These are phyloP conservation scores for Coniferiporia weirii DNA, from an alignment of 1,284 basidiomycete genomes.

Conservation along the genomic window DNA sequence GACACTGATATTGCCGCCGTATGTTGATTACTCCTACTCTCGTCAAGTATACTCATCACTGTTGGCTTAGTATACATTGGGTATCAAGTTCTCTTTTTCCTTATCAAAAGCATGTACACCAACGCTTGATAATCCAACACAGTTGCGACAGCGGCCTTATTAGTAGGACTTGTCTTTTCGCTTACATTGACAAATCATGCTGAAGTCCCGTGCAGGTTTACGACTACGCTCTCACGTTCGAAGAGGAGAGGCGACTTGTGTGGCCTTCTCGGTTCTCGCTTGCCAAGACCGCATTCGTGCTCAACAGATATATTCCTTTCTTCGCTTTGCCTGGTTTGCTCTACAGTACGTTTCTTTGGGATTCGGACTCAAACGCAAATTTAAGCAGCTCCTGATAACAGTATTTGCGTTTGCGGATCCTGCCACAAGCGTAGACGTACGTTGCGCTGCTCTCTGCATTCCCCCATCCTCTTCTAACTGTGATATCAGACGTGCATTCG, in stretches of 20 bases:
- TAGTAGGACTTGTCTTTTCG: not conserved
- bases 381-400: not conserved
- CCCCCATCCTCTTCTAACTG: not conserved
- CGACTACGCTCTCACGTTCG: conserved; percentile 8
- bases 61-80: not conserved
- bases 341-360: not conserved
- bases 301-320: conserved; percentile 11
- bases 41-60: not conserved
- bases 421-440: not conserved
- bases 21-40: not conserved
- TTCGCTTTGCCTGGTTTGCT: not conserved
- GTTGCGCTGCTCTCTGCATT: not conserved
- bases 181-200: not conserved
- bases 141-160: not conserved
- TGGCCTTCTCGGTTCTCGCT: conserved; percentile 5
- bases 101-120: too few species aligned
- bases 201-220: not conserved
- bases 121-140: not conserved
- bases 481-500: not conserved
- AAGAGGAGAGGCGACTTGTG: conserved; percentile 3
- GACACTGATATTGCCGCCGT: not conserved
- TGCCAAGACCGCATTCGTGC: not conserved
- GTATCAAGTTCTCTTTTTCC: not conserved
- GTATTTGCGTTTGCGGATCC: not conserved
- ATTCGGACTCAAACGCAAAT: not conserved